Evolutionary conservation across 2,329 filamentous ascomycete genomes (phyloP), one percentile per base, ranked within the genome.

Genomic region (Phaeosphaeriaceae sp.): DNA sequence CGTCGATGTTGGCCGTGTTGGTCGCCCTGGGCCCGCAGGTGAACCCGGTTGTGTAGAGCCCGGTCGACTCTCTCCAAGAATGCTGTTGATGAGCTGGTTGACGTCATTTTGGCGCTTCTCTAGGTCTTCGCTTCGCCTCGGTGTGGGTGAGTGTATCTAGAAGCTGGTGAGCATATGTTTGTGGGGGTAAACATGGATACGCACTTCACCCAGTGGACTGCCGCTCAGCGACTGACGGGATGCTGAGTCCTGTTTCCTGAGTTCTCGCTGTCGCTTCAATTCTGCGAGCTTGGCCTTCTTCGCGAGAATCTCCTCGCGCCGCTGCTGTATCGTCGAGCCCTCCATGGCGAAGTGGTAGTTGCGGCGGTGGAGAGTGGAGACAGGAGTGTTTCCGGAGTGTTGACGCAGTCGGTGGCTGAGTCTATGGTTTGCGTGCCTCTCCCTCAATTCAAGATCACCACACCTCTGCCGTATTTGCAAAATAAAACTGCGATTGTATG

Each of bases 281-380:
- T 98, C 95, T 50, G 92, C 93, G 71, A 99, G 92, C 84, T 95
- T 97, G 63, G 93, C 94, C 84, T 92, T 94, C 83, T 99, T 99
- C 68, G 93, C 93, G 70, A 95, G 84, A 69, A 99, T 97, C 83
- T 99, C 95, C 83, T 97, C 93, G 83, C 92, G 91, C 71, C 93
- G 90, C 84, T 93, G 83, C 77, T 88, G 89, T 81, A 90, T 88
- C 84, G 90, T 89, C 15, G 71, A 68, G 53, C 76, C 74, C 74
- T 75, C 75, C 52, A 53, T 56, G 62, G 58, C n/a, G 42, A 17
- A 11, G 42, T 45, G 42, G 42, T 45, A 15, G 21, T 21, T 19
- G 42, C 4, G 42, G 42, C 2, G n/a, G 21, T 15, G 17, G 21
- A 11, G n/a, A 51, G 62, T 47, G 58, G 46, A 54, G 57, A 48